Evolutionary conservation across 768 basidiomycete genomes (phyloP).

Genomic region (Stropharia rugosoannulata): DNA sequence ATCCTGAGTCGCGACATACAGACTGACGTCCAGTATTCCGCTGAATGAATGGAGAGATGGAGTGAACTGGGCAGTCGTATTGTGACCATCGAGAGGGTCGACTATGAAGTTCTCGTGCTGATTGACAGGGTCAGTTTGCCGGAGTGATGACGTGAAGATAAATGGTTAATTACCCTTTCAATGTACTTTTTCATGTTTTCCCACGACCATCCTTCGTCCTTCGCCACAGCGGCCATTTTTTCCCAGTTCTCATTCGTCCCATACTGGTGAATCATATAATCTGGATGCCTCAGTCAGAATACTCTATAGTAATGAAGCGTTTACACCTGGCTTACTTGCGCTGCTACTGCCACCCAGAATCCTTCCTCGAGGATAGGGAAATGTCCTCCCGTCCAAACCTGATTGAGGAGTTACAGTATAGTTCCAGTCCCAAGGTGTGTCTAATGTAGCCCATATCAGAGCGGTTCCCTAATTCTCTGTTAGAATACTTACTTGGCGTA

Average conservation of each 20-base stretch:
- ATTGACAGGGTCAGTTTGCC: not conserved
- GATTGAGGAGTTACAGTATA: slow-evolving; percentile 3
- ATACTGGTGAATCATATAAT: slow-evolving; percentile 34
- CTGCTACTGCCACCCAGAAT: slow-evolving; percentile 5
- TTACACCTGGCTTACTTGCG: not conserved
- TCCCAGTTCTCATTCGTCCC: slow-evolving; percentile 37
- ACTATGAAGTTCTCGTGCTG: slow-evolving; percentile 34
- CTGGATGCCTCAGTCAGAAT: slow-evolving; percentile 10
- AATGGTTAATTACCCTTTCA: slow-evolving; percentile 22
- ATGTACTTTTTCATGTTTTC: slow-evolving; percentile 31
- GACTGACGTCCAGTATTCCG: slow-evolving; percentile 32
- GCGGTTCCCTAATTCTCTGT: too few species aligned
- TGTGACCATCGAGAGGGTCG: slow-evolving; percentile 34
- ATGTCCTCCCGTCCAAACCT: slow-evolving; percentile 1
- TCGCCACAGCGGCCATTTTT: slow-evolving; percentile 29
- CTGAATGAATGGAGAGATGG: slow-evolving; percentile 33
- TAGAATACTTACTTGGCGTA: slow-evolving; percentile 11
- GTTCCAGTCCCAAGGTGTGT: slow-evolving; percentile 7
- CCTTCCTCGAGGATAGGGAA: slow-evolving; percentile 7
- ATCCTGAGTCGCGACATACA: slow-evolving; percentile 26
- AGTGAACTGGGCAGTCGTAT: slow-evolving; percentile 34
- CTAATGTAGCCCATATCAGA: not conserved
- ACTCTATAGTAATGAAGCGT: not conserved
- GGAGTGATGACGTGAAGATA: not conserved
- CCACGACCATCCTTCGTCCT: slow-evolving; percentile 40